phyloP scores from a whole-genome alignment of 176 grass and related monocot genomes.

The Bromus sterilis region DNA sequence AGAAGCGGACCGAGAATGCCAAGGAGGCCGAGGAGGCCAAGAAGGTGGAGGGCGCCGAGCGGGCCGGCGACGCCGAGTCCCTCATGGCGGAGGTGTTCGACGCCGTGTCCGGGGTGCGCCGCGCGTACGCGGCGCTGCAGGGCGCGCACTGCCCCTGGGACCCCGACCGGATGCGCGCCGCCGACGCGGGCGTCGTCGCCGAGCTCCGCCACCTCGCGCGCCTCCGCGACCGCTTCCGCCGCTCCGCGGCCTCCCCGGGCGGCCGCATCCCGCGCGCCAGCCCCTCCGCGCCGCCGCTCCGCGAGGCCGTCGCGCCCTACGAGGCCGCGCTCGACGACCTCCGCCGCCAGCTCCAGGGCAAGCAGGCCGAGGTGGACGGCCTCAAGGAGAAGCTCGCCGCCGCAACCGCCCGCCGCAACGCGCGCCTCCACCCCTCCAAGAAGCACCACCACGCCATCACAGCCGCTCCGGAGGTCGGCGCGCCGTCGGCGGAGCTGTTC shows the following conservation, averaged over 20 bases:
- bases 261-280: constrained; percentile 6
- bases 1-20: not conserved
- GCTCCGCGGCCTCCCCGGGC: constrained; percentile 16
- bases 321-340: constrained; percentile 89
- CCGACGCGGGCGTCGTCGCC: constrained; percentile 69
- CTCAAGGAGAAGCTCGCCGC: constrained; percentile 59
- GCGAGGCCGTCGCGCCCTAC: constrained; percentile 80
- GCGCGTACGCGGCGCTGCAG: constrained; percentile 74
- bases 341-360: constrained; percentile 62
- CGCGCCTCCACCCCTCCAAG: constrained; percentile 33
- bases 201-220: constrained; percentile 76
- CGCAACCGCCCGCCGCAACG: constrained; percentile 24
- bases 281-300: constrained; percentile 27
- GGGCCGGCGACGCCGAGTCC: constrained; percentile 40
- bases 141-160: constrained; percentile 88
- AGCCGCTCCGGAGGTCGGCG: not conserved
- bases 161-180: constrained; percentile 66
- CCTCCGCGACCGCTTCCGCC: constrained; percentile 75
- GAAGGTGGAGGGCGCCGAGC: constrained; percentile 4
- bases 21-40: not conserved
- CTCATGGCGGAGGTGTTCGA: constrained; percentile 82
- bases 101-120: constrained; percentile 67
- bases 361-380: constrained; percentile 72
- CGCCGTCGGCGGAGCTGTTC: constrained; percentile 70
- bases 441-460: constrained; percentile 9